Percentiles rank a stretch among this genome's conserved stretches.
Conservation (phyloP, 306 rosid species). For the Nissolia schottii region DNA sequence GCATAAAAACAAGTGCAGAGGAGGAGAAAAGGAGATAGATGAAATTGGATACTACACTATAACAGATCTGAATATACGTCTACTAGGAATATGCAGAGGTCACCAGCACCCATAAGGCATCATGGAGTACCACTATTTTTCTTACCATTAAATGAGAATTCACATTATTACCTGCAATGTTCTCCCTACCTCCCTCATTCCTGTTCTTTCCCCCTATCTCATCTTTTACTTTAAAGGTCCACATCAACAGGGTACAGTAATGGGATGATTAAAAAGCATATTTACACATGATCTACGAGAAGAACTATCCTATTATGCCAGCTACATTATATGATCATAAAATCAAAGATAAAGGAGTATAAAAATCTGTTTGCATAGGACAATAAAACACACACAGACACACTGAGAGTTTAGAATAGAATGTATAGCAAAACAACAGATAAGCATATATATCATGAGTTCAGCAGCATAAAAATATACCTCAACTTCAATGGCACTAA, state of each 20-base stretch:
- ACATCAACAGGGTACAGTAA: not conserved
- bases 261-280: not conserved
- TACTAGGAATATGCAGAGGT: not conserved
- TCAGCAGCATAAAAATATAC: constrained; percentile 40
- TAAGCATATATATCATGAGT: not conserved
- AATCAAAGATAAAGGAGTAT: not conserved
- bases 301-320: not conserved
- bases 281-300: not conserved
- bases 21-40: not conserved
- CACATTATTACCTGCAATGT: not conserved
- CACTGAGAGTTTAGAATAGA: not conserved
- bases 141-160: not conserved
- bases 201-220: not conserved
- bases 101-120: not conserved
- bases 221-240: not conserved
- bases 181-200: not conserved
- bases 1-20: not conserved
- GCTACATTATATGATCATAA: not conserved
- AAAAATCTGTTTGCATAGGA: not conserved
- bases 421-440: not conserved
- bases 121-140: not conserved
- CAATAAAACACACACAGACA: not conserved
- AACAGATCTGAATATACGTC: not conserved
- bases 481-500: constrained; percentile 99
- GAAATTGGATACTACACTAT: not conserved